Percentiles rank a stretch among this genome's conserved stretches.
phyloP scores from a whole-genome alignment of 345 rosid species.

The Combretum micranthum region DNA sequence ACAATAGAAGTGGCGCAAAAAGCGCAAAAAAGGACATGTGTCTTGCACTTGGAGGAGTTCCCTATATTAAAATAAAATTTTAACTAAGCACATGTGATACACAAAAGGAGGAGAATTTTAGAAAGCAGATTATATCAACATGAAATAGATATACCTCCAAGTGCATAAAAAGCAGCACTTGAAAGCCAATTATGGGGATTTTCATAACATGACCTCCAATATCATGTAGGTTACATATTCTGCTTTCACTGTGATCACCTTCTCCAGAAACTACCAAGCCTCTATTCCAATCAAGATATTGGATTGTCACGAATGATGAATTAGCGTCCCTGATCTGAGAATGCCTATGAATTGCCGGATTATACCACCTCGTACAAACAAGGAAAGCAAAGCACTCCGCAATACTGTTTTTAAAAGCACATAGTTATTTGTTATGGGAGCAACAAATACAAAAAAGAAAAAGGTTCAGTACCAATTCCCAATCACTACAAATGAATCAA shows the following conservation, averaged over 20 bases:
- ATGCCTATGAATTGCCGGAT: conserved; percentile 78
- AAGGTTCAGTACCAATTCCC: too few species aligned
- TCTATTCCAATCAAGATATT: conserved; percentile 69
- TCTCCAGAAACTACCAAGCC: conserved; percentile 51
- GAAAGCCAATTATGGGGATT: conserved; percentile 62
- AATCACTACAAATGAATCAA: conserved; percentile 8
- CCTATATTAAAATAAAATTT: conserved; percentile 32
- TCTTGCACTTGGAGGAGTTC: conserved; percentile 70
- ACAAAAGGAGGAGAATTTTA: neutral
- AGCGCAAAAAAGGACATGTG: conserved; percentile 40
- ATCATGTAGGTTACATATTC: conserved; percentile 68
- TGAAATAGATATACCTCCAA: conserved; percentile 51
- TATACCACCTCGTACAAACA: conserved; percentile 82
- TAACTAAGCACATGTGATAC: too few species aligned
- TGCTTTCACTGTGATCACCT: conserved; percentile 43
- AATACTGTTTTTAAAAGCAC: conserved; percentile 39
- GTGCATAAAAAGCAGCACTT: conserved; percentile 77
- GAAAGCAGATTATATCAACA: neutral
- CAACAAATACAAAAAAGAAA: too few species aligned
- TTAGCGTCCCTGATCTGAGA: conserved; percentile 41
- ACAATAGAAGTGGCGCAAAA: conserved; percentile 60
- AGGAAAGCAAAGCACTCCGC: conserved; percentile 95
- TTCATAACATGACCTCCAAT: conserved; percentile 93
- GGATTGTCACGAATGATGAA: conserved; percentile 42
- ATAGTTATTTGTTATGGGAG: conserved; percentile 7